Evolutionary conservation across 2,329 filamentous ascomycete species (phyloP), one percentile per base, ranked within the genome.

Genomic region (Colletotrichum abscissum): DNA sequence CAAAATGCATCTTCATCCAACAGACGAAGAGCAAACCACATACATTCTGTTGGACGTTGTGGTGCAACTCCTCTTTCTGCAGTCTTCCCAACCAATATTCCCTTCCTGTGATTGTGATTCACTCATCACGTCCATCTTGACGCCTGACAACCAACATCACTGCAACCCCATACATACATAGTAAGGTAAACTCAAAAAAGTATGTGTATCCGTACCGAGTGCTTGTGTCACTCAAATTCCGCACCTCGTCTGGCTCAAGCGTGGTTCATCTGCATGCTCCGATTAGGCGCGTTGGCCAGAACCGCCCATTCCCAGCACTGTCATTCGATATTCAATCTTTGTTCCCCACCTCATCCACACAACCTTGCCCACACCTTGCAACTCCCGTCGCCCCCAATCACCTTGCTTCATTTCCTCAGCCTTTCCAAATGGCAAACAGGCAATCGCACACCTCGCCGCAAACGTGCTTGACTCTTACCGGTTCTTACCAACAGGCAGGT

Each of bases 271-370:
- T 33, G 28, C 14, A 46, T 68, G 69, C 57, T 59, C 22, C 52
- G 64, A 24, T 72, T 72, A 57, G 28, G 57, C 57, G 64, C 69
- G 38, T 72, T 46, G 69, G n/a, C 59, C 55, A 56, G 66, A 69
- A 63, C 58, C 33, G 58, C 66, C 69, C 66, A 69, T 64, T 72
- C 59, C 38, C 54, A 38, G 52, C 54, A 9, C 30, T 30, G 59
- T 64, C 54, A 64, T 59, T 69, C 59, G 33, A 64, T 59, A 60
- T 64, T 26, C 42, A 46, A 19, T 42, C 38, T 19, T 19, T 24
- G 26, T 69, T 56, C 66, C 46, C 70, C 70, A 59, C 66, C 55
- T 54, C 38, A 33, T 54, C 66, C 66, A 28, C 38, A 42, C 38
- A 19, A 59, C 66, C 55, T 63, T 24, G 28, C 38, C 66, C 65